phyloP scores from a whole-genome alignment of 306 rosid species.

The Vigna unguiculata region DNA sequence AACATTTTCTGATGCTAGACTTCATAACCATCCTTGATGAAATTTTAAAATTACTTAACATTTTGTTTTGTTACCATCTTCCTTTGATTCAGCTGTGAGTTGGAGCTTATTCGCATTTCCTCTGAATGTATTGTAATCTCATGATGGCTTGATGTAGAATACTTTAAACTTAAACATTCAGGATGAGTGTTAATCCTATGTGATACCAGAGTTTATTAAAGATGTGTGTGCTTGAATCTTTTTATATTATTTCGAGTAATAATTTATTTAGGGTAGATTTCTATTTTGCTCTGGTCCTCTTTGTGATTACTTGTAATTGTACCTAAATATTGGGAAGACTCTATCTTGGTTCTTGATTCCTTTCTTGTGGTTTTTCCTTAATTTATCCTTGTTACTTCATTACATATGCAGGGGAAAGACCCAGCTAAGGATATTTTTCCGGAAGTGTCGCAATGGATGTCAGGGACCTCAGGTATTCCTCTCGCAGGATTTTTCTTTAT shows the following conservation, averaged over 20 bases:
- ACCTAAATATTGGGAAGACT: constrained; percentile 4
- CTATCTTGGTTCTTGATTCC: constrained; percentile 17
- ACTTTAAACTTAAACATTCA: background rate
- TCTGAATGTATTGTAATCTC: background rate
- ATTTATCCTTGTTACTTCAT: constrained; percentile 20
- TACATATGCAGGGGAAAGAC: constrained; percentile 66
- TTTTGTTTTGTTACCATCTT: background rate
- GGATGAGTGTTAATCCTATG: constrained; percentile 4
- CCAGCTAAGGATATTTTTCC: constrained; percentile 63
- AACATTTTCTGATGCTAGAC: constrained; percentile 13
- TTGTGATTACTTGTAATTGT: constrained; percentile 31
- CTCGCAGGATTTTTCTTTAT: constrained; percentile 16
- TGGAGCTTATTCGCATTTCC: background rate
- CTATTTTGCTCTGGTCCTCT: constrained; percentile 21
- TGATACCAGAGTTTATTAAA: constrained; percentile 1
- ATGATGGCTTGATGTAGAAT: constrained; percentile 13
- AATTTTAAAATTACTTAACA: background rate
- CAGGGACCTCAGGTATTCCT: constrained; percentile 68
- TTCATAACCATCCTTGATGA: background rate
- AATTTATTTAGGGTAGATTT: background rate
- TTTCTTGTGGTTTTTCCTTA: constrained; percentile 29
- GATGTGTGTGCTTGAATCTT: constrained; percentile 11
- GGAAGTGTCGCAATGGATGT: constrained; percentile 61
- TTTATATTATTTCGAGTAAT: constrained; percentile 2
- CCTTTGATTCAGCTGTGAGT: constrained; percentile 13